Evolutionary conservation across 768 basidiomycete species (phyloP).

Genomic region (Lactifluus piperatus): DNA sequence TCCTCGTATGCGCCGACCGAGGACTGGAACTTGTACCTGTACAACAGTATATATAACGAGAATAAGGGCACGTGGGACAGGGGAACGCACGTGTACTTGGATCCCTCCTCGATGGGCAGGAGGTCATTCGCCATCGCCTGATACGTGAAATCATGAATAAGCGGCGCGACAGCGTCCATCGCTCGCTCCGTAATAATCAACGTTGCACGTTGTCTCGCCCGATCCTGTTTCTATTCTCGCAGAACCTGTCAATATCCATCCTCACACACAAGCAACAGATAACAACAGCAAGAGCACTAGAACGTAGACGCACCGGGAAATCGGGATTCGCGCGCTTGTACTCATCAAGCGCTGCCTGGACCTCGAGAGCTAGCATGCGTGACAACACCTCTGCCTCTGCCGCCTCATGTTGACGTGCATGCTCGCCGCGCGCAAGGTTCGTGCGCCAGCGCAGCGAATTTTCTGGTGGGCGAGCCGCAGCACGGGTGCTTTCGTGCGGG

Average conservation of each 20-base stretch:
- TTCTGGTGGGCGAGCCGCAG: conserved; percentile 55
- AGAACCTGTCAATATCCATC: conserved; percentile 27
- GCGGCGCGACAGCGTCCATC: conserved; percentile 86
- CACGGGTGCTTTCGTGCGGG: conserved; percentile 52
- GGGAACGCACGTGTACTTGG: conserved; percentile 68
- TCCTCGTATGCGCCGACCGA: conserved; percentile 81
- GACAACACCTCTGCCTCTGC: conserved; percentile 71
- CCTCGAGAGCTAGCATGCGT: conserved; percentile 75
- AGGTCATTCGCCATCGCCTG: conserved; percentile 98
- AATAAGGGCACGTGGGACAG: background rate
- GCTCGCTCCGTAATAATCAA: conserved; percentile 93
- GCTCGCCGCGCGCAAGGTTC: conserved; percentile 64
- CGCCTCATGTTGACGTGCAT: conserved; percentile 58
- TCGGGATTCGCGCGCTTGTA: conserved; percentile 80
- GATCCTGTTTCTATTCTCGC: conserved; percentile 24
- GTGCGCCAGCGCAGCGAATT: conserved; percentile 67
- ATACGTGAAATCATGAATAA: conserved; percentile 97
- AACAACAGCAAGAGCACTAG: too few relatives aligned
- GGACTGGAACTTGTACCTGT: conserved; percentile 89
- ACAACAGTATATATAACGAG: background rate
- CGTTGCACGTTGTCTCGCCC: conserved; percentile 57
- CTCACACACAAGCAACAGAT: too few relatives aligned
- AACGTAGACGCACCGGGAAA: conserved; percentile 56
- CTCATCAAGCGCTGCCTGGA: conserved; percentile 79
- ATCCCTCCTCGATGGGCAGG: conserved; percentile 79